Conservation (phyloP, 331 rosid species). For the Spiraea crenata region DNA sequence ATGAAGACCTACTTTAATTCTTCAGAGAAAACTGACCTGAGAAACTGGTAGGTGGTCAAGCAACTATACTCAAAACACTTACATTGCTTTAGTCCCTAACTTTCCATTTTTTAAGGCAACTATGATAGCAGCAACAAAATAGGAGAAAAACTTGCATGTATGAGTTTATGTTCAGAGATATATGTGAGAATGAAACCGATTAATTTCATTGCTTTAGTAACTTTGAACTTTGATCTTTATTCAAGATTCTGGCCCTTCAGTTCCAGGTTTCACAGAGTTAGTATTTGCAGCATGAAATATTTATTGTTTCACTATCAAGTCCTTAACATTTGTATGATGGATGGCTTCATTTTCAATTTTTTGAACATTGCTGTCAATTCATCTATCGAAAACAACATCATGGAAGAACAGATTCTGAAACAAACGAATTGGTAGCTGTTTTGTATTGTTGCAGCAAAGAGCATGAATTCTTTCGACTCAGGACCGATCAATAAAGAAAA, state of each 20-base stretch:
- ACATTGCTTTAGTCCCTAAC: conserved; percentile 9
- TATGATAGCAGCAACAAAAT: conserved; percentile 6
- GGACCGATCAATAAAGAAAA: background rate
- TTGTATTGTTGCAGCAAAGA: background rate
- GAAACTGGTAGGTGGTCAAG: conserved; percentile 2
- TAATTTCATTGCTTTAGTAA: background rate
- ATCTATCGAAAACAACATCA: background rate
- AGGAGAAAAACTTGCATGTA: no score
- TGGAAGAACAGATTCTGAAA: conserved; percentile 17
- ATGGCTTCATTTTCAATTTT: conserved; percentile 1
- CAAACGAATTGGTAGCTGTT: background rate
- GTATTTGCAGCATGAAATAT: no score
- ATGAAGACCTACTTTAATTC: conserved; percentile 4
- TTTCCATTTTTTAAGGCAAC: conserved; percentile 22
- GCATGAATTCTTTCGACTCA: background rate
- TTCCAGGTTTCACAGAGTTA: background rate
- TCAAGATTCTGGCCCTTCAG: background rate
- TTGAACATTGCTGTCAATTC: background rate
- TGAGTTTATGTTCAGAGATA: background rate
- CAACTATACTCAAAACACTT: conserved; percentile 19
- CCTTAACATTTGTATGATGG: background rate
- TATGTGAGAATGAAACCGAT: background rate
- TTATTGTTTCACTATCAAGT: background rate
- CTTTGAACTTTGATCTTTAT: background rate
- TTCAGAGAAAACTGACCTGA: background rate